phyloP scores from a whole-genome alignment of 1,139 yeast genomes.

The Wickerhamomyces sp. region DNA sequence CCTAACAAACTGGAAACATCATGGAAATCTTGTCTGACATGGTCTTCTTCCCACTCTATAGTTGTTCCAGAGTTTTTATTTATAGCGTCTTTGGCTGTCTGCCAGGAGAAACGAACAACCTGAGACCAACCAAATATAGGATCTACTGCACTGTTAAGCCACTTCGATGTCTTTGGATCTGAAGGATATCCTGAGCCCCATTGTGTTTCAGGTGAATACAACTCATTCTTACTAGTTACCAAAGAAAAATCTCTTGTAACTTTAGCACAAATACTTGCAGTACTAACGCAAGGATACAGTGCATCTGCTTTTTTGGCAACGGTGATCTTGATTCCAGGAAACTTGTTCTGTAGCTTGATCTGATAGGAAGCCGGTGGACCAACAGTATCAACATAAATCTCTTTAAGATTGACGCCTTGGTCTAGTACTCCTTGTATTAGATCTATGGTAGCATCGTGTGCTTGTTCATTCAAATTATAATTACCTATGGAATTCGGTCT shows the following conservation, averaged over 20 bases:
- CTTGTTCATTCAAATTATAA: conserved; percentile 89
- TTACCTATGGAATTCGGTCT: conserved; percentile 50
- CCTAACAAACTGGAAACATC: conserved; percentile 30
- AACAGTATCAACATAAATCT: conserved; percentile 89
- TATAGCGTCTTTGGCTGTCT: conserved; percentile 76
- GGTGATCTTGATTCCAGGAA: conserved; percentile 68
- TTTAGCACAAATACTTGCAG: conserved; percentile 96
- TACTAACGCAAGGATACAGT: conserved; percentile 87
- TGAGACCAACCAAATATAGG: conserved; percentile 84
- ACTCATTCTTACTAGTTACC: conserved; percentile 16
- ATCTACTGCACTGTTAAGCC: conserved; percentile 64
- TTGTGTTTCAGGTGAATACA: conserved; percentile 11
- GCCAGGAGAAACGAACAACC: conserved; percentile 88
- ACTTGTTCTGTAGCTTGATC: conserved; percentile 59
- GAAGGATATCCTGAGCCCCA: conserved; percentile 95
- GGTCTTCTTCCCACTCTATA: conserved; percentile 58
- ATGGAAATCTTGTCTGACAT: conserved; percentile 25
- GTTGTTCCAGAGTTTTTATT: conserved; percentile 45
- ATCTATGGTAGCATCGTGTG: conserved; percentile 88
- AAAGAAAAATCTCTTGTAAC: conserved; percentile 85
- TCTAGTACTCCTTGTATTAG: conserved; percentile 61
- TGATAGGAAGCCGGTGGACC: conserved; percentile 91
- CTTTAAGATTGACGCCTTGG: conserved; percentile 57
- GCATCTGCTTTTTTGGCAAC: conserved; percentile 98
- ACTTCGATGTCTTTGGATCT: conserved; percentile 76